Percentiles rank a stretch among this genome's conserved stretches.
phyloP scores from a whole-genome alignment of 257 asterid genomes.

The Cynanchum wilfordii region DNA sequence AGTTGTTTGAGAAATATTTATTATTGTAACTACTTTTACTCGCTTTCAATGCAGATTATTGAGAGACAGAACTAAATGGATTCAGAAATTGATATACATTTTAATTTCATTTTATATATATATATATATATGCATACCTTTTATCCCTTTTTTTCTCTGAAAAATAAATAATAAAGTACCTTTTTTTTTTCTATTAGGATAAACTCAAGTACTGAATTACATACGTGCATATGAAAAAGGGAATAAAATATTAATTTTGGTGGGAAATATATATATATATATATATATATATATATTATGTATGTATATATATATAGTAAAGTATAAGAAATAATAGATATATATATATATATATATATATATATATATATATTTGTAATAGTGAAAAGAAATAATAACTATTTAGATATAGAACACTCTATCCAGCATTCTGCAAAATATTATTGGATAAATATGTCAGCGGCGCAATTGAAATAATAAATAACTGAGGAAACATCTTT shows the following conservation, averaged over 20 bases:
- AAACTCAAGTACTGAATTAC: background rate
- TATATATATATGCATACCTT: background rate
- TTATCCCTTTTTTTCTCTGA: background rate
- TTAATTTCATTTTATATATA: background rate
- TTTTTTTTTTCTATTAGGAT: background rate
- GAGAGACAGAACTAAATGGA: no score
- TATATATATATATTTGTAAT: background rate
- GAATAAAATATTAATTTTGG: background rate
- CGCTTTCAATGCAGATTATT: no score
- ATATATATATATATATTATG: background rate
- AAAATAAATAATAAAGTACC: background rate
- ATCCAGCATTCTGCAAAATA: background rate
- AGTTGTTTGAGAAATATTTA: no score
- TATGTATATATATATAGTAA: background rate
- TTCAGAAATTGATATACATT: background rate
- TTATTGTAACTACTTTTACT: no score
- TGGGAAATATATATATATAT: background rate
- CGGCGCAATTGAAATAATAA: slow-evolving; percentile 8
- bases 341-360: no score
- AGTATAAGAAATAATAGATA: background rate
- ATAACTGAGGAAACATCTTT: slow-evolving; percentile 1
- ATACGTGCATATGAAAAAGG: background rate
- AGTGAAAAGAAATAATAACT: slow-evolving; percentile 7
- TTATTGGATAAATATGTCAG: slow-evolving; percentile 19
- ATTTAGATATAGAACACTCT: background rate